These are phyloP conservation scores for Multifurca ochricompacta DNA, from an alignment of 768 basidiomycete genomes.

Conservation along the genomic window DNA sequence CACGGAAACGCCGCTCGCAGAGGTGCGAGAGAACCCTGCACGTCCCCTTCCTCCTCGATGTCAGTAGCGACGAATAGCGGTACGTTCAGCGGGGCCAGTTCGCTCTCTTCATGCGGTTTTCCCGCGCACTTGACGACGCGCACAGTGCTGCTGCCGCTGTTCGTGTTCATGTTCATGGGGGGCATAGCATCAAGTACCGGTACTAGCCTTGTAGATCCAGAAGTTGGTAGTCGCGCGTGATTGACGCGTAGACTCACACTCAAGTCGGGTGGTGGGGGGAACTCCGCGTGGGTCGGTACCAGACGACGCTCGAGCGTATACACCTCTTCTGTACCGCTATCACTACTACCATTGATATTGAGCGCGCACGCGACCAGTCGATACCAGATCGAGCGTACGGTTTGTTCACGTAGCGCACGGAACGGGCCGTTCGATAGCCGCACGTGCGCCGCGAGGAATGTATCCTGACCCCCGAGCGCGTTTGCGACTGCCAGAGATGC, in stretches of 20 bases:
- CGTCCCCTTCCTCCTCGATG: slow-evolving; percentile 32
- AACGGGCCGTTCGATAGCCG: slow-evolving; percentile 66
- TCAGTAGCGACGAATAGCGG: slow-evolving; percentile 67
- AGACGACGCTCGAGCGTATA: slow-evolving; percentile 6
- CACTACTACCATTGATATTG: slow-evolving; percentile 1
- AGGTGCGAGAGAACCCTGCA: slow-evolving; percentile 33
- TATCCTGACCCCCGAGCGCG: slow-evolving; percentile 31
- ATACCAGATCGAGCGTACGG: slow-evolving; percentile 47
- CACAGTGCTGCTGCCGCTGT: slow-evolving; percentile 13
- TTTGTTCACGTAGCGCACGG: slow-evolving; percentile 33
- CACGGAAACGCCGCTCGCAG: slow-evolving; percentile 58
- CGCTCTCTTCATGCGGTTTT: slow-evolving; percentile 29
- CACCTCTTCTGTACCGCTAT: neutral
- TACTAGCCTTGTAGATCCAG: too few relatives aligned
- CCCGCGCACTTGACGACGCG: slow-evolving; percentile 32
- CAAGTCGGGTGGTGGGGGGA: slow-evolving; percentile 26
- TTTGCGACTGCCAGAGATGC: slow-evolving; percentile 34
- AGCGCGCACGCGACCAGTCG: slow-evolving; percentile 45
- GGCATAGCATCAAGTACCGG: too few relatives aligned
- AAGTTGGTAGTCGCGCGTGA: too few relatives aligned
- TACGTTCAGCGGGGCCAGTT: slow-evolving; percentile 39
- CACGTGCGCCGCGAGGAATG: slow-evolving; percentile 58
- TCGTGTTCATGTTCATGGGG: too few relatives aligned
- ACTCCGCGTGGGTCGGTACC: slow-evolving; percentile 14
- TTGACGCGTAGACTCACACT: too few relatives aligned